Evolutionary conservation across 768 basidiomycete species (phyloP).

Genomic region (Flagelloscypha sp.): DNA sequence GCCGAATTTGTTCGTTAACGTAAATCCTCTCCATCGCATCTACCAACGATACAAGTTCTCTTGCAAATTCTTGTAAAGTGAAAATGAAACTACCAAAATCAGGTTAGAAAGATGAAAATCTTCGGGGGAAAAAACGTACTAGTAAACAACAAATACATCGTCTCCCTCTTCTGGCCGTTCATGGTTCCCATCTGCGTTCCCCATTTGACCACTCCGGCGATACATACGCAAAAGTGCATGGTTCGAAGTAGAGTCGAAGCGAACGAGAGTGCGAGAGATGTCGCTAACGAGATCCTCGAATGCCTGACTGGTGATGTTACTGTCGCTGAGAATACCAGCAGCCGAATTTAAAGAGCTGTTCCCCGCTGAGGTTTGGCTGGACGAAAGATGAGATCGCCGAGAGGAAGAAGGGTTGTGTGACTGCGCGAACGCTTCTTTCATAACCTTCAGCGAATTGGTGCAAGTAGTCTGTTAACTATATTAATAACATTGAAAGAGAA

Average conservation of each 20-base stretch:
- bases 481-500: slow-evolving; percentile 1
- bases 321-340: no score
- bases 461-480: slow-evolving; percentile 43
- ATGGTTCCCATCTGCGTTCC: slow-evolving; percentile 2
- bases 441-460: slow-evolving; percentile 47
- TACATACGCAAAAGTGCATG: slow-evolving; percentile 76
- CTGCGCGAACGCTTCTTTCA: slow-evolving; percentile 58
- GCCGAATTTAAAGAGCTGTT: no score
- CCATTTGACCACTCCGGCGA: slow-evolving; percentile 33
- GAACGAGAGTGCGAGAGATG: slow-evolving; percentile 60
- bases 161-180: slow-evolving; percentile 28
- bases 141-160: slow-evolving; percentile 82
- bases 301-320: no score
- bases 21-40: slow-evolving; percentile 81
- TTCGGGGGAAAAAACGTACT: slow-evolving; percentile 55
- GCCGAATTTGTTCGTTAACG: slow-evolving; percentile 47
- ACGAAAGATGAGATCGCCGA: no score
- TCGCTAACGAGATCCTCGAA: slow-evolving; percentile 56
- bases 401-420: no score
- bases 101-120: neutral
- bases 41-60: slow-evolving; percentile 72
- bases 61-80: slow-evolving; percentile 88
- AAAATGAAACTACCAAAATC: slow-evolving; percentile 72
- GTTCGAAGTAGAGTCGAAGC: slow-evolving; percentile 79
- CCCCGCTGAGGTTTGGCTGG: no score